A percentile compares a stretch with the other conserved stretches of the same genome.
phyloP scores from a whole-genome alignment of 768 basidiomycete genomes.

The Suillus spraguei region DNA sequence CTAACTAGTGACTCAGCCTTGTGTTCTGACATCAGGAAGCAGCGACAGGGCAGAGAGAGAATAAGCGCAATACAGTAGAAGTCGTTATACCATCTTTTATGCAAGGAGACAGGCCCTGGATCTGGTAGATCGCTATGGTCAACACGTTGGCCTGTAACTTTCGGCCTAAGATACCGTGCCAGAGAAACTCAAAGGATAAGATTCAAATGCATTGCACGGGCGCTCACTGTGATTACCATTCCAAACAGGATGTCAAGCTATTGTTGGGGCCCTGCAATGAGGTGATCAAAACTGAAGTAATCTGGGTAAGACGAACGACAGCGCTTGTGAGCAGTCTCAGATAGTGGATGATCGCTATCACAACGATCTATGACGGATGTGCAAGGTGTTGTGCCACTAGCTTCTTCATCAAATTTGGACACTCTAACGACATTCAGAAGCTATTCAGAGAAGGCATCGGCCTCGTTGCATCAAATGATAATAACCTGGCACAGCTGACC shows the following conservation, averaged over 20 bases:
- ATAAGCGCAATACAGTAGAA: neutral
- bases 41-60: neutral
- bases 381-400: neutral
- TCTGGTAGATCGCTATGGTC: neutral
- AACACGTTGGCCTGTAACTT: neutral
- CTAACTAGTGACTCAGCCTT: neutral
- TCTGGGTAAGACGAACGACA: neutral
- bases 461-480: slow-evolving; percentile 2
- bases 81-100: neutral
- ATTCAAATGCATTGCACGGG: neutral
- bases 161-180: neutral
- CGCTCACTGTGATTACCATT: neutral
- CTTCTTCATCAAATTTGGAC: neutral
- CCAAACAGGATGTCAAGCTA: neutral
- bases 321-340: neutral
- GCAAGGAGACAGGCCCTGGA: neutral
- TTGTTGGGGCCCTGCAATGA: neutral
- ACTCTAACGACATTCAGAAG: neutral
- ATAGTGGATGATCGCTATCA: slow-evolving; percentile 4
- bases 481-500: neutral
- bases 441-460: neutral
- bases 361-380: neutral
- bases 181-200: slow-evolving; percentile 7
- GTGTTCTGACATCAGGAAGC: neutral
- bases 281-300: neutral